Evolutionary conservation across 768 basidiomycete species (phyloP).

Genomic region (Tricholoma sp.): DNA sequence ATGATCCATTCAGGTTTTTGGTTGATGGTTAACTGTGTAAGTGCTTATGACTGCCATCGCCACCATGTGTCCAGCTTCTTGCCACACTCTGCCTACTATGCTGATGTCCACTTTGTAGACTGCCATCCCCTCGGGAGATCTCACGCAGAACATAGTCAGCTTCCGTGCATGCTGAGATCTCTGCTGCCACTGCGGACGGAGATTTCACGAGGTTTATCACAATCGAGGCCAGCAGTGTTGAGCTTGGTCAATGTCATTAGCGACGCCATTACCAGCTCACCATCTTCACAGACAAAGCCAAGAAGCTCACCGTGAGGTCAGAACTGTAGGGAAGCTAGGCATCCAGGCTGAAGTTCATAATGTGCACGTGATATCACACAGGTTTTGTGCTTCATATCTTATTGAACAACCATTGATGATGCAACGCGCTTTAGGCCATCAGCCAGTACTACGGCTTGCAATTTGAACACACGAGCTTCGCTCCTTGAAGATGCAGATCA

Average conservation of each 20-base stretch:
- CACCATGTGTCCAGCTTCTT: not conserved
- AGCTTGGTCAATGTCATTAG: constrained; percentile 97
- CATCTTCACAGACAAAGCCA: constrained; percentile 62
- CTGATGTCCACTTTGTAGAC: constrained; percentile 31
- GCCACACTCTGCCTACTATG: not conserved
- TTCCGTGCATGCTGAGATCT: constrained; percentile 94
- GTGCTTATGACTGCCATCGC: constrained; percentile 1
- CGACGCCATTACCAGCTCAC: constrained; percentile 61
- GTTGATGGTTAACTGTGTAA: constrained; percentile 62
- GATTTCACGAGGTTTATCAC: no score
- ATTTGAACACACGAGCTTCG: constrained; percentile 99
- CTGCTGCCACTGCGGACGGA: no score
- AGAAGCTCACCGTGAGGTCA: constrained; percentile 87
- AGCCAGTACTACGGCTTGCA: constrained; percentile 96
- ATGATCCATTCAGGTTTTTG: no score
- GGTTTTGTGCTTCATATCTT: not conserved
- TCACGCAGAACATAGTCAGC: constrained; percentile 90
- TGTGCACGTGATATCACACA: constrained; percentile 85
- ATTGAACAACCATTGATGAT: not conserved
- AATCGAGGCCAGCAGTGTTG: no score
- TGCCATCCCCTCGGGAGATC: constrained; percentile 89
- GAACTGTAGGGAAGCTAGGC: constrained; percentile 51
- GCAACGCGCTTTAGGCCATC: constrained; percentile 47
- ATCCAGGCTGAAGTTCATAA: constrained; percentile 97
- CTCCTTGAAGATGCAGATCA: constrained; percentile 98